Base-by-base conservation (phyloP, 1,284 basidiomycete species). In the Cryptococcus floricola region DNA sequence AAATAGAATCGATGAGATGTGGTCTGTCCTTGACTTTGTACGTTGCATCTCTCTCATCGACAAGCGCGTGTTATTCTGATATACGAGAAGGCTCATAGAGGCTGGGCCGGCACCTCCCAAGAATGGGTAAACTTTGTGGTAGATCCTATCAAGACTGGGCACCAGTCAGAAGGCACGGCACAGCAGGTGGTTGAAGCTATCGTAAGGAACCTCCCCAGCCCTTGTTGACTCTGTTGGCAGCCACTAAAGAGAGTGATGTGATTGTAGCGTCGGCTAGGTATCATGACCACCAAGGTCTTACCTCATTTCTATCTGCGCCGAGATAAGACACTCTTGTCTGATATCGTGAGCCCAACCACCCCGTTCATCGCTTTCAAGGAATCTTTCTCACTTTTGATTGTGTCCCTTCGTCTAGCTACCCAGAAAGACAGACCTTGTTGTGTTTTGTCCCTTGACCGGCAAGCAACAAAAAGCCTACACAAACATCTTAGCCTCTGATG, bases 1-100 rank as follows among this genome's bases (percentile, higher is more conserved):
- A 61, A 81, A 81, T 60, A 63, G 76, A 5, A 76, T 79, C 50
- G 70, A 75, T 8, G 80, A 81, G 64, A 75, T 81, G 56, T 81
- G 80, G 75, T 78, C 77, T 25, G 61, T 80, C 2, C 63, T 80
- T 0, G 77, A 79, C 53, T 79, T 77, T 67, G 75, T 75, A 19
- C 65, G 72, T 57, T 52, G 16, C 31, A 28, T 13, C 16, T 16
- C 27, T 50, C 19, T n/a, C 13, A 6, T 23, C 37, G 31, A 16
- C 16, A 39, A 37, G 23, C 18, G 7, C 54, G 9, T 48, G n/a
- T 8, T 4, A 8, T 23, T 27, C 34, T 52, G 23, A n/a, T 34
- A 10, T 7, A 14, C 12, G 4, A 7, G 10, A 48, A 75, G 74
- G 69, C 67, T 0, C 64, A 67, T 10, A 62, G 73, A 3, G 73